These are phyloP conservation scores for Mortierella sp. DNA, from an alignment of 371 early-diverging fungal genomes.

Conservation along the genomic window DNA sequence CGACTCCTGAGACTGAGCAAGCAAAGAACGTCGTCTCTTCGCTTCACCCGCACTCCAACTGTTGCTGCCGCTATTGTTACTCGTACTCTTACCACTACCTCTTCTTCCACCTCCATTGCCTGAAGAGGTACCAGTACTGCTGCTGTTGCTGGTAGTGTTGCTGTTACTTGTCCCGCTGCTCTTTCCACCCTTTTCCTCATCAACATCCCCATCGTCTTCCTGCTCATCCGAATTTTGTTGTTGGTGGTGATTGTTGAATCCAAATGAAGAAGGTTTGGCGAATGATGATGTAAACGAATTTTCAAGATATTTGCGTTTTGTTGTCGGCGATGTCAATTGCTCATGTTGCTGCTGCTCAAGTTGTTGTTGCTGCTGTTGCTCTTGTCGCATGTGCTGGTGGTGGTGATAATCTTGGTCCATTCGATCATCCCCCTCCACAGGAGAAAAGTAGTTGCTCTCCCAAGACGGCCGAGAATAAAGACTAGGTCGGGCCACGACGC, in stretches of 20 bases:
- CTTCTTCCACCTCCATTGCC: not conserved
- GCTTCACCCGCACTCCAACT: not conserved
- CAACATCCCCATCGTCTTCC: not conserved
- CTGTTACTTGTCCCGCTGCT: conserved; percentile 8
- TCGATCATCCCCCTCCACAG: not conserved
- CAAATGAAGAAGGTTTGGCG: not conserved
- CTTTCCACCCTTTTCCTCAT: not conserved
- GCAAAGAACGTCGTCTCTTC: not conserved
- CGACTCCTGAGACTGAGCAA: not conserved
- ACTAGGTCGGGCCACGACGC: not conserved
- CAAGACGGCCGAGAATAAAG: not conserved
- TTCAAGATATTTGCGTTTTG: conserved; percentile 1
- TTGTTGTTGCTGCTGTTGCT: not conserved
- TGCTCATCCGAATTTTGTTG: not conserved
- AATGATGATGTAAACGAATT: not conserved
- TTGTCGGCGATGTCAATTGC: conserved; percentile 1
- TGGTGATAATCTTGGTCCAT: not conserved
- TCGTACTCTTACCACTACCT: not conserved
- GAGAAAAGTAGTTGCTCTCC: not conserved
- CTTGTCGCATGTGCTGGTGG: not conserved
- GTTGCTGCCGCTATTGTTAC: not conserved
- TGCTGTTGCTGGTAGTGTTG: not conserved
- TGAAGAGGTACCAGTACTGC: not conserved
- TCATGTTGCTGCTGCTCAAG: not conserved
- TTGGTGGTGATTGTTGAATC: not conserved